phyloP scores from a whole-genome alignment of 2,329 filamentous ascomycete genomes.

The Talaromyces amestolkiae region DNA sequence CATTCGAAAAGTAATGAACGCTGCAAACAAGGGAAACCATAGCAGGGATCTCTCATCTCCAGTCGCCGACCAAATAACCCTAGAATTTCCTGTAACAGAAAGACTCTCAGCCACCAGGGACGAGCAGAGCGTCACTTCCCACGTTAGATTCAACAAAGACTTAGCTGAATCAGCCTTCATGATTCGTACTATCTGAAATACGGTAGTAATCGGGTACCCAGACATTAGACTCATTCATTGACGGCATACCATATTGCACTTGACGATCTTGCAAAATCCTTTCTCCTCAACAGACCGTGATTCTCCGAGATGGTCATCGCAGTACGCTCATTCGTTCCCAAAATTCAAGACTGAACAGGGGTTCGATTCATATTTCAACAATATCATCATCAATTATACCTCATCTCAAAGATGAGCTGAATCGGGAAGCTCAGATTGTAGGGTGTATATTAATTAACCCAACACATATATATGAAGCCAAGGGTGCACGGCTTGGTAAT shows the following conservation, averaged over 20 bases:
- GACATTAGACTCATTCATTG: background rate
- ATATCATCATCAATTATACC: background rate
- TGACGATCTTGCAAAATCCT: background rate
- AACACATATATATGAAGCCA: background rate
- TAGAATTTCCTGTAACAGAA: background rate
- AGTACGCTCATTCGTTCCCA: background rate
- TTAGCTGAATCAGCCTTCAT: background rate
- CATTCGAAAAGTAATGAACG: background rate
- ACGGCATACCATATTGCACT: background rate
- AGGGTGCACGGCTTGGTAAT: background rate
- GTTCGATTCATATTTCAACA: background rate
- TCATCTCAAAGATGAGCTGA: background rate
- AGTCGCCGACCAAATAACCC: background rate
- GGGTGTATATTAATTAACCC: background rate
- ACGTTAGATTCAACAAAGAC: background rate
- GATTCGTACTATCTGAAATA: background rate
- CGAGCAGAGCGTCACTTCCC: background rate
- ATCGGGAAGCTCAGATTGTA: background rate
- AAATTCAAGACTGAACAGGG: background rate
- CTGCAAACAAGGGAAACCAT: background rate
- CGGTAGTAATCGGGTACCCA: background rate
- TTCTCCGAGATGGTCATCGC: background rate
- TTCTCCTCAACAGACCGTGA: background rate
- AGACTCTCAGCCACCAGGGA: background rate
- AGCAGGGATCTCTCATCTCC: background rate